Base-by-base conservation (phyloP, 192 early-diverging fungal species). In the Jimgerdemannia lactiflua region DNA sequence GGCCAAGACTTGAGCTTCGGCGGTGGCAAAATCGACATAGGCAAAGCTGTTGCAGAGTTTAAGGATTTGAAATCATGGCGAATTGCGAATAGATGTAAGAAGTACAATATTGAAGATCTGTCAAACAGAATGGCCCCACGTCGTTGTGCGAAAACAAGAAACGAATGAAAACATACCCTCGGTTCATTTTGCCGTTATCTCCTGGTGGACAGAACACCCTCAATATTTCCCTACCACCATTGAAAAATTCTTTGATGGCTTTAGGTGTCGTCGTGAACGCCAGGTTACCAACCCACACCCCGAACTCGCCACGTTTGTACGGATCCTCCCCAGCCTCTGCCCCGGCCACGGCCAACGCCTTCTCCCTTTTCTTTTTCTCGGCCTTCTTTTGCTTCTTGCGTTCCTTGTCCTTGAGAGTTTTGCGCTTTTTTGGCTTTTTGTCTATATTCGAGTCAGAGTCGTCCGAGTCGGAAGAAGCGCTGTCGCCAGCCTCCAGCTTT, bases 251-350 rank as follows among this genome's bases (percentile, higher is more conserved):
- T 39, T 78, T 75, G 63, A 93, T 71, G 3, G 85, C 78, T 64
- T 88, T 87, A 43, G 83, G 80, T 0, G 87, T 85, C 17, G 87
- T 87, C 6, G 87, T 72, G 75, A 86, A 93, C 3, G 89, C 83
- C 39, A 93, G 80, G 76, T 93, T 93, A 3, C 92, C 92, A 66
- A 93, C 88, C 92, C 92, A 93, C 64, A 92, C 84, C 49, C 89
- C 79, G 42, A 76, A 89, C n/a, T 89, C 83, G 49, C 89, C 90
- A 59, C 84, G 86, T 49, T 87, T 82, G 68, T 81, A 76, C 73
- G 81, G 83, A 39, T 77, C 71, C 67, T 72, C 72, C 20, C 77
- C 77, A 40, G 81, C 75, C 73, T 6, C 18, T 41, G 67, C 9
- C 67, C 29, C 79, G 9, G 20, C 78, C 29, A 29, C 29, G 14